phyloP scores from a whole-genome alignment of 768 basidiomycete species.

The Vararia minispora region DNA sequence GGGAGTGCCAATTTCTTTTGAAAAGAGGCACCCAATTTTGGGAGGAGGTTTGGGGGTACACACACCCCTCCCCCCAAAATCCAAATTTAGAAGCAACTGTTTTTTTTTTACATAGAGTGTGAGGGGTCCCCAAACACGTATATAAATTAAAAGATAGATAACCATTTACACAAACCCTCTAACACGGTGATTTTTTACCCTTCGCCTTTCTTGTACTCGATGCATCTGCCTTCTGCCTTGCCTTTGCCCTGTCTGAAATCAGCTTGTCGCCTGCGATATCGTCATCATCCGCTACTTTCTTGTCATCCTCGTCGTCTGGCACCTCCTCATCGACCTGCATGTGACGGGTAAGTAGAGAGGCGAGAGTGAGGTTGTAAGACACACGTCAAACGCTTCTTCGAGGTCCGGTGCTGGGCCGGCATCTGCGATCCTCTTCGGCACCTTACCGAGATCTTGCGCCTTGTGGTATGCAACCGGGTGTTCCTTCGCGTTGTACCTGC shows the following conservation, averaged over 20 bases:
- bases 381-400: constrained; percentile 82
- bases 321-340: constrained; percentile 12
- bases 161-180: constrained; percentile 2
- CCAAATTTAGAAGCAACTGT: too few relatives aligned
- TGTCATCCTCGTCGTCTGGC: constrained; percentile 15
- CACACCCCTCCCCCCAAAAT: too few relatives aligned
- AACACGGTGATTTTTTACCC: constrained; percentile 7
- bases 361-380: constrained; percentile 14
- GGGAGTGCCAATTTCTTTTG: too few relatives aligned
- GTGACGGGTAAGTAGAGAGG: neutral
- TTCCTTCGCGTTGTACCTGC: constrained; percentile 77
- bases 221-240: neutral
- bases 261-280: constrained; percentile 22
- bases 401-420: constrained; percentile 73
- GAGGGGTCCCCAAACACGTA: too few relatives aligned
- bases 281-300: constrained; percentile 12
- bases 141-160: constrained; percentile 12
- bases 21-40: too few relatives aligned
- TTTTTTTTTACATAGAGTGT: too few relatives aligned
- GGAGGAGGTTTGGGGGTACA: too few relatives aligned
- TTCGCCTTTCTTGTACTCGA: constrained; percentile 7
- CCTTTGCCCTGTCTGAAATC: constrained; percentile 16
- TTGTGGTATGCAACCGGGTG: constrained; percentile 97
- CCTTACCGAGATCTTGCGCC: constrained; percentile 67
- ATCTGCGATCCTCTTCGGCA: constrained; percentile 65